phyloP scores from a whole-genome alignment of 306 rosid species.

The Trifolium dubium region DNA sequence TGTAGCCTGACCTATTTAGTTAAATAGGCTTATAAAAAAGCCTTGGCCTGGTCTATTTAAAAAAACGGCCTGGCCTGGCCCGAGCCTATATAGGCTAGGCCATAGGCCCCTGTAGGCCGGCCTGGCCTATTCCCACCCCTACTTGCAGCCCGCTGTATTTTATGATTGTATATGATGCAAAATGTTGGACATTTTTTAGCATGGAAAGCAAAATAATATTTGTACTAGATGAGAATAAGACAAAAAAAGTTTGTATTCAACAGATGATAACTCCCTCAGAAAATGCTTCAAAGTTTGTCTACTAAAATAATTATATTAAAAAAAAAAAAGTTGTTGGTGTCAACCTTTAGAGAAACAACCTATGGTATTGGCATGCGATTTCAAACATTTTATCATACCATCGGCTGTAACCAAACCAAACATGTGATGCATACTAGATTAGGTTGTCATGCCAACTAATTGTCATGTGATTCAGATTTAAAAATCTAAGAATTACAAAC shows the following conservation, averaged over 20 bases:
- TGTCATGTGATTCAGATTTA: slow-evolving; percentile 5
- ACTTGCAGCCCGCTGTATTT: no score
- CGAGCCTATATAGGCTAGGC: no score
- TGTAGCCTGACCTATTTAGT: no score
- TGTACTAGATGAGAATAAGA: slow-evolving; percentile 47
- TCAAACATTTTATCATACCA: slow-evolving; percentile 21
- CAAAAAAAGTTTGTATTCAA: slow-evolving; percentile 48
- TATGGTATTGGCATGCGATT: slow-evolving; percentile 38
- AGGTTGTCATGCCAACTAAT: slow-evolving; percentile 20
- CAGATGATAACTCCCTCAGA: slow-evolving; percentile 59
- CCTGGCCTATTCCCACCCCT: no score
- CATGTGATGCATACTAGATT: slow-evolving; percentile 40
- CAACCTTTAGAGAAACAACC: slow-evolving; percentile 29
- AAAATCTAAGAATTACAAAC: no score
- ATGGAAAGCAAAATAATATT: slow-evolving; percentile 41
- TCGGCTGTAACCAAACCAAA: slow-evolving; percentile 23
- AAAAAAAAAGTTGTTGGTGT: background rate
- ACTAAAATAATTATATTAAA: slow-evolving; percentile 10
- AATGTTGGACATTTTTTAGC: no score
- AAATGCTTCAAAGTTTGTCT: slow-evolving; percentile 67
- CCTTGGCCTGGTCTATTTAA: no score
- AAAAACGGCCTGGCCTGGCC: no score
- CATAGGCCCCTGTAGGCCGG: no score
- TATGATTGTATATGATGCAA: no score
- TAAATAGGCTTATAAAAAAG: no score